A percentile compares a stretch with the other conserved stretches of the same genome.
Evolutionary conservation across 805 yeast species (phyloP).

Genomic region (Suhomyces sp.): DNA sequence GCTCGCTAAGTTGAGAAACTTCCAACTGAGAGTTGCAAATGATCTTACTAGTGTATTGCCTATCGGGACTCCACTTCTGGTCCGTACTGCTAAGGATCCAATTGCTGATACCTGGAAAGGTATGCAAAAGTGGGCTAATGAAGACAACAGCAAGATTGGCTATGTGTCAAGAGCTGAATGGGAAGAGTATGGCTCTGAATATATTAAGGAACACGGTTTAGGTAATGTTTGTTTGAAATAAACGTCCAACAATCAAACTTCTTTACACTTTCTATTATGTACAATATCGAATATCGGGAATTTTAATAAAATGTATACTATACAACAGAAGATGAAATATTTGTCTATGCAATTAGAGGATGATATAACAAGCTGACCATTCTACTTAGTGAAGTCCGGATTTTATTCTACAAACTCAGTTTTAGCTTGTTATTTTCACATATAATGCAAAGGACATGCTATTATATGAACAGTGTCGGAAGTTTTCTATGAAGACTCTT

Average conservation of each 20-base stretch:
- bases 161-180: constrained; percentile 71
- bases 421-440: too few relatives aligned
- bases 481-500: neutral
- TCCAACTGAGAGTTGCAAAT: constrained; percentile 60
- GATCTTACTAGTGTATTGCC: constrained; percentile 79
- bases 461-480: neutral
- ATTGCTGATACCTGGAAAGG: constrained; percentile 89
- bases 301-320: constrained; percentile 3
- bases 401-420: neutral
- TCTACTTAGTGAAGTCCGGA: neutral
- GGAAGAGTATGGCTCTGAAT: constrained; percentile 86
- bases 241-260: too few relatives aligned
- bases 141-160: constrained; percentile 44
- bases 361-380: neutral
- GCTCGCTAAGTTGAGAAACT: constrained; percentile 60
- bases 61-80: constrained; percentile 55
- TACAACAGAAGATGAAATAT: constrained; percentile 2
- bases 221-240: constrained; percentile 55
- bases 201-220: constrained; percentile 79
- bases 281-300: constrained; percentile 1
- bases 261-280: neutral
- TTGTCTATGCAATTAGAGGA: constrained; percentile 4
- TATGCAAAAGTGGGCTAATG: constrained; percentile 75
- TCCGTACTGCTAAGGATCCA: constrained; percentile 68
- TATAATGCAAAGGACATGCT: too few relatives aligned